Percentiles rank a stretch among this genome's conserved stretches.
Evolutionary conservation across 257 asterid species (phyloP).

Genomic region (Solanum habrochaites): DNA sequence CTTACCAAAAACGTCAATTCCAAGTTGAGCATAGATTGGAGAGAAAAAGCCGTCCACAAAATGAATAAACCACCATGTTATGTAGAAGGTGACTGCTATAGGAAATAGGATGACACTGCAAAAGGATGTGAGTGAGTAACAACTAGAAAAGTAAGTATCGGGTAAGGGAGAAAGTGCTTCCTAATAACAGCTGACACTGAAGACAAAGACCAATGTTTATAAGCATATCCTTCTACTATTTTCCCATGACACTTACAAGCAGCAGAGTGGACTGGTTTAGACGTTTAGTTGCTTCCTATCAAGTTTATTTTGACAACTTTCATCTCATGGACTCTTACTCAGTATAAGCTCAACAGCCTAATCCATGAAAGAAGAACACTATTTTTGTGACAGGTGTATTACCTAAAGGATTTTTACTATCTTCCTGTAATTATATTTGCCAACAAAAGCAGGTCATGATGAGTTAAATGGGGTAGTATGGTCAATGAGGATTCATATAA

Average conservation of each 20-base stretch:
- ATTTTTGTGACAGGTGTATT: not conserved
- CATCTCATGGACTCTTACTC: not conserved
- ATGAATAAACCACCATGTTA: constrained; percentile 45
- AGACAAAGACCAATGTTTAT: not conserved
- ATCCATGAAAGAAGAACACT: not conserved
- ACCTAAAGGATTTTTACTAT: not conserved
- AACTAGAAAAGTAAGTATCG: not conserved
- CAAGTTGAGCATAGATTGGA: constrained; percentile 31
- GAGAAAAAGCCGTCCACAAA: constrained; percentile 39
- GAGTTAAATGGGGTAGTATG: not conserved
- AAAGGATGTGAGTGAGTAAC: not conserved
- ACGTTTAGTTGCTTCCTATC: not conserved
- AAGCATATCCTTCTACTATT: not conserved
- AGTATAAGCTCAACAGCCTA: not conserved
- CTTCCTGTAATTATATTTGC: not conserved
- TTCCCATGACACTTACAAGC: not conserved
- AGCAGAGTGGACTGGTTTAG: not conserved
- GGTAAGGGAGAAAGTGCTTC: not conserved
- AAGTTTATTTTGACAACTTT: not conserved
- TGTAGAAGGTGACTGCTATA: constrained; percentile 31
- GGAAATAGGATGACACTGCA: constrained; percentile 42
- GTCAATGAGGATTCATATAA: not conserved
- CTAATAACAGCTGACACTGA: not conserved
- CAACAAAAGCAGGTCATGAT: not conserved
- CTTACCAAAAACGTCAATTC: constrained; percentile 33